Evolutionary conservation across 179 eudicot genomes (phyloP).

Genomic region (Carnegiea gigantea): DNA sequence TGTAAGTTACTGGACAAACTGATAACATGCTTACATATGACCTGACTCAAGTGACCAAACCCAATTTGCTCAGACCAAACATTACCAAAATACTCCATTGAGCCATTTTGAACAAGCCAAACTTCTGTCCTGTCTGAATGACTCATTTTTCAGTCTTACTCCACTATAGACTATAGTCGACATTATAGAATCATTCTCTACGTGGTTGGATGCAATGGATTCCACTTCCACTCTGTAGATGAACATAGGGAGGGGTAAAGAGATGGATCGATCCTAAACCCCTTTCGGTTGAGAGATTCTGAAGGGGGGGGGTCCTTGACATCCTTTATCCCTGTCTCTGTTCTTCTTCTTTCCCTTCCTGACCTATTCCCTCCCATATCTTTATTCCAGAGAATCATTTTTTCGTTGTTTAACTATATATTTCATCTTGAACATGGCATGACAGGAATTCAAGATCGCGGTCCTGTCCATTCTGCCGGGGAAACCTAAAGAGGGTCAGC

Average conservation of each 20-base stretch:
- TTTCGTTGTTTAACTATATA: neutral
- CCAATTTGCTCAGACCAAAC: too few relatives aligned
- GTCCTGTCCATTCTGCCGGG: slow-evolving; percentile 93
- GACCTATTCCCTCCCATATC: too few relatives aligned
- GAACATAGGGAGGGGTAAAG: neutral
- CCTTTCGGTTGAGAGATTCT: too few relatives aligned
- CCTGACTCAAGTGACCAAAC: too few relatives aligned
- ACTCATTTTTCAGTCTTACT: neutral
- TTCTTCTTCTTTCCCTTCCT: neutral
- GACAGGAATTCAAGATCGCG: slow-evolving; percentile 68
- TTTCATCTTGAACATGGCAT: neutral
- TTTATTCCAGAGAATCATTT: too few relatives aligned
- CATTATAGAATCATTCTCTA: too few relatives aligned
- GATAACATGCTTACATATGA: too few relatives aligned
- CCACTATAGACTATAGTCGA: neutral
- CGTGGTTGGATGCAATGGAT: neutral
- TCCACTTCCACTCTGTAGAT: neutral
- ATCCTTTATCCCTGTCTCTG: neutral
- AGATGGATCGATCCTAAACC: neutral
- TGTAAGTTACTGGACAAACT: too few relatives aligned
- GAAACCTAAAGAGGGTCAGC: slow-evolving; percentile 64
- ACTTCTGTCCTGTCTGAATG: neutral
- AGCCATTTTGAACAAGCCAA: neutral
- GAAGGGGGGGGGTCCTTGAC: too few relatives aligned
- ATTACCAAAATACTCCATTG: neutral